Base-by-base conservation (phyloP, 2,329 filamentous ascomycete species). In the Penicillium rolfsii region DNA sequence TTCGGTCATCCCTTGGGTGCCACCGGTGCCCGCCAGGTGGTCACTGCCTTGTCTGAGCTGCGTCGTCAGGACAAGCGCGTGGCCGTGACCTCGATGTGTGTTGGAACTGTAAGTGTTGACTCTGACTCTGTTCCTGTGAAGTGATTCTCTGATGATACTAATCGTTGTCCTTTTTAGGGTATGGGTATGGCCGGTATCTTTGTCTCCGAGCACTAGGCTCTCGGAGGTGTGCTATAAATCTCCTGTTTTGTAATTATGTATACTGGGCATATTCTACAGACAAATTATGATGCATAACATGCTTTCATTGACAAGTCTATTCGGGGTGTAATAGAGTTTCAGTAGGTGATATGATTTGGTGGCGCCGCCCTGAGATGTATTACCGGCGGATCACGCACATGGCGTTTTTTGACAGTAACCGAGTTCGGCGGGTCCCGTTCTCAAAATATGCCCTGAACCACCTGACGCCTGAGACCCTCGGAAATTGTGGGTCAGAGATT, bases 1-100 rank as follows among this genome's bases (percentile, higher is more conserved):
- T 93, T 96, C 73, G 91, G 93, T 9, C 93, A 97, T 79, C 93
- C 93, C 0, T 82, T 97, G 14, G 93, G 93, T 55, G 94, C 91
- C 77, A 97, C 94, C 0, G 93, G 93, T 59, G 93, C 93, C 14
- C 85, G 93, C 70, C 93, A 97, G 81, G 91, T 97, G 41, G 91
- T 90, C 67, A 97, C 93, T 35, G 81, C 96, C 69, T 81, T 97
- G 63, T 93, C 92, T 65, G 93, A 97, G 84, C 80, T 97, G 67
- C 89, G 86, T 82, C 84, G 93, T 75, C 92, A 85, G 58, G 87
- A 88, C 57, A 84, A 94, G 83, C 89, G 89, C 82, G 78, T 97
- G 60, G 93, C 93, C 36, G 87, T 96, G 48, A 97, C 91, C 19
- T 93, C 89, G 74, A 97, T 97, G 94, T 97, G 93, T 78, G 82